Percentiles rank a stretch among this genome's conserved stretches.
Evolutionary conservation across 495 filamentous ascomycete genomes (phyloP).

Genomic region (Hypomontagnella monticulosa): DNA sequence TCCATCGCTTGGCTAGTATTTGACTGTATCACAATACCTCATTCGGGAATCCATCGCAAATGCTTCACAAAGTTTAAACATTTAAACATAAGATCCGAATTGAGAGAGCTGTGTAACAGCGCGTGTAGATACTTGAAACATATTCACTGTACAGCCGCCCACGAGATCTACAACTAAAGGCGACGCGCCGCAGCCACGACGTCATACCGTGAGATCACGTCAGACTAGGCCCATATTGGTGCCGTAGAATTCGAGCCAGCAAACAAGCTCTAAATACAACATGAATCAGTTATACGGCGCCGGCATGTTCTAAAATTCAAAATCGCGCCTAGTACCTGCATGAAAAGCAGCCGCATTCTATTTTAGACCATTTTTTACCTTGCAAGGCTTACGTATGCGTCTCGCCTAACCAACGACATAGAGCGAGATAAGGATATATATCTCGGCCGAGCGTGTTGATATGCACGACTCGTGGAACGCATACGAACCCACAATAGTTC

Average conservation of each 20-base stretch:
- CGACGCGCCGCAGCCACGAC: background rate
- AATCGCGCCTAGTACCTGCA: too few species aligned
- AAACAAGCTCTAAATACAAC: constrained; percentile 3
- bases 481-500: background rate
- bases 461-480: constrained; percentile 1
- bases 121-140: background rate
- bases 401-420: background rate
- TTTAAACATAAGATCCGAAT: background rate
- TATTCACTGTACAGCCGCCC: background rate
- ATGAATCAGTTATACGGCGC: background rate
- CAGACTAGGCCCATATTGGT: constrained; percentile 27
- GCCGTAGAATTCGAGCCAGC: background rate
- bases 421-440: background rate
- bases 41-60: constrained; percentile 9
- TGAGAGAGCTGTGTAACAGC: background rate
- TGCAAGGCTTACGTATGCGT: background rate
- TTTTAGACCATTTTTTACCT: background rate
- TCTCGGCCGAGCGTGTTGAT: background rate
- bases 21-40: background rate
- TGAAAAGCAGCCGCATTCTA: background rate
- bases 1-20: background rate
- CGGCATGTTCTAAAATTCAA: constrained; percentile 10
- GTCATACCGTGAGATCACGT: constrained; percentile 13
- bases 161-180: constrained; percentile 22
- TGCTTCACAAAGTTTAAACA: background rate